Percentiles rank a stretch among this genome's conserved stretches.
Conservation (phyloP, 139 green algal species). For the Chlorella sorokiniana region DNA sequence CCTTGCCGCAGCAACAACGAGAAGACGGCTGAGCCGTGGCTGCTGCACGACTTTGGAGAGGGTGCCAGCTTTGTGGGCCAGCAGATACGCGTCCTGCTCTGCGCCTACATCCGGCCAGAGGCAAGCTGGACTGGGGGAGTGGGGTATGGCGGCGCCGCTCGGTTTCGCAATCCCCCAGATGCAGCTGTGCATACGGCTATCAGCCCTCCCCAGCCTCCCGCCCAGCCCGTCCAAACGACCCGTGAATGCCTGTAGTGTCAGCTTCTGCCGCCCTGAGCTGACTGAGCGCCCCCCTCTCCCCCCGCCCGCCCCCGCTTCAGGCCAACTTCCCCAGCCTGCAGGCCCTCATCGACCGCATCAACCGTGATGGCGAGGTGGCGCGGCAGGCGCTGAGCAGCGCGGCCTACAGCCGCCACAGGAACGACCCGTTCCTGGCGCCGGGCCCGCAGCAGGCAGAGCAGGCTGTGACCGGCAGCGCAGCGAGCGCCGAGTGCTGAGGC, state of each 20-base stretch:
- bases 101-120: constrained; percentile 80
- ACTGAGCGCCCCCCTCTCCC: too few species aligned
- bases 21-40: constrained; percentile 75
- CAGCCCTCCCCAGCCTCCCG: too few species aligned
- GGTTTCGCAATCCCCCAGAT: too few species aligned
- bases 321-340: constrained; percentile 77
- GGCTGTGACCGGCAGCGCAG: background rate
- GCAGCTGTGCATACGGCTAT: too few species aligned
- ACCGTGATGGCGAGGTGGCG: constrained; percentile 71
- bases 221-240: too few species aligned
- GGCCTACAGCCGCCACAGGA: constrained; percentile 29
- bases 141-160: too few species aligned
- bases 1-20: constrained; percentile 26
- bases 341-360: constrained; percentile 78
- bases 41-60: constrained; percentile 77
- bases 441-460: background rate
- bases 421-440: constrained; percentile 56
- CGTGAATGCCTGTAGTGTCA: background rate
- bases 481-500: too few species aligned
- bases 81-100: constrained; percentile 75
- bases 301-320: constrained; percentile 52
- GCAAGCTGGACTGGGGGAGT: too few species aligned
- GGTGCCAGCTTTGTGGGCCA: constrained; percentile 76
- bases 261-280: background rate
- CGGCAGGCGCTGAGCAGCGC: constrained; percentile 55